phyloP scores from a whole-genome alignment of 306 rosid genomes.

The Alnus rubra region DNA sequence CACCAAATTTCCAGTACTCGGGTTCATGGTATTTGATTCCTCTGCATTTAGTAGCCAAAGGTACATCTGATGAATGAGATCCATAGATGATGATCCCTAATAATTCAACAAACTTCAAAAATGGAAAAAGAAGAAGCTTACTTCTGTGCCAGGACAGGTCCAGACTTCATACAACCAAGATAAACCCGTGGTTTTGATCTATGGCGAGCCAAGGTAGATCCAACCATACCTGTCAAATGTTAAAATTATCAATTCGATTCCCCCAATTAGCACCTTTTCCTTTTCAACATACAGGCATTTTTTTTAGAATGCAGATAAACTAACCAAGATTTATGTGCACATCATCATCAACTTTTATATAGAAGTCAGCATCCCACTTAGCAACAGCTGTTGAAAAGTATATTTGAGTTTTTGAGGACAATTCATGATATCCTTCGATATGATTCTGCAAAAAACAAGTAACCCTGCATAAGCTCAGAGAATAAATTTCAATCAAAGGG shows the following conservation, averaged over 20 bases:
- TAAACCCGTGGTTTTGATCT: conserved; percentile 60
- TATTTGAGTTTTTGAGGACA: conserved; percentile 57
- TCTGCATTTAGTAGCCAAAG: conserved; percentile 28
- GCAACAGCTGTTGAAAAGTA: conserved; percentile 56
- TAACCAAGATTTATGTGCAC: conserved; percentile 62
- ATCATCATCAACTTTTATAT: conserved; percentile 65
- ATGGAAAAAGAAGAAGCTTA: conserved; percentile 29
- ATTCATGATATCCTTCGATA: conserved; percentile 60
- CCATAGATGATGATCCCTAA: not conserved
- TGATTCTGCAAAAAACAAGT: conserved; percentile 47
- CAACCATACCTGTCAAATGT: conserved; percentile 51
- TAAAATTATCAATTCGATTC: not conserved
- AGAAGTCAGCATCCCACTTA: conserved; percentile 68
- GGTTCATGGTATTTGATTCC: conserved; percentile 60
- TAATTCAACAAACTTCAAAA: not conserved
- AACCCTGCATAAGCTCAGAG: conserved; percentile 2
- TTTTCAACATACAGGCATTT: not conserved
- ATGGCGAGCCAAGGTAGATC: conserved; percentile 58
- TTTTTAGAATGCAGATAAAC: conserved; percentile 1
- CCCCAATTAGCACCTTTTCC: not conserved
- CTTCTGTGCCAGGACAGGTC: conserved; percentile 61
- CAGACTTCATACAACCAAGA: conserved; percentile 70
- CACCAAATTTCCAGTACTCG: conserved; percentile 68
- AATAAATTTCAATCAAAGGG: not conserved
- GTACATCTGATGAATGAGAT: conserved; percentile 2